Conservation (phyloP, 306 rosid genomes). For the Inga oerstediana region DNA sequence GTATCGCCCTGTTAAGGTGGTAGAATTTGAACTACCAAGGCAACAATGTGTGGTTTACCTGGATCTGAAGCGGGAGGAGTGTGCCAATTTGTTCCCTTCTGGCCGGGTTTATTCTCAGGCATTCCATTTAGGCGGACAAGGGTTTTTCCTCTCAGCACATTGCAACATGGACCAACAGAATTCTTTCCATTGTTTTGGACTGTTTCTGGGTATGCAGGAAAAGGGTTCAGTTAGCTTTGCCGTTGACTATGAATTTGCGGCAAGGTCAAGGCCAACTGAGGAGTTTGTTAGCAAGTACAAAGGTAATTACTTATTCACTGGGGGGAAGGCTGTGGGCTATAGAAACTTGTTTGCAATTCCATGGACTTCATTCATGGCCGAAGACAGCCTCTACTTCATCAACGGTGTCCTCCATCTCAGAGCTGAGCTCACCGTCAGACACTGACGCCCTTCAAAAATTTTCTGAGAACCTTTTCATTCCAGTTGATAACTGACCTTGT, state of each 20-base stretch:
- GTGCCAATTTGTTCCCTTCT: conserved; percentile 73
- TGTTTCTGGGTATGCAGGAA: conserved; percentile 97
- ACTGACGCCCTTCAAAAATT: conserved; percentile 36
- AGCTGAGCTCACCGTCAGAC: conserved; percentile 92
- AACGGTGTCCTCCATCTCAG: conserved; percentile 92
- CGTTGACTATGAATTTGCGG: conserved; percentile 94
- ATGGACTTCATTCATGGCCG: conserved; percentile 85
- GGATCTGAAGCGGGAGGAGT: conserved; percentile 94
- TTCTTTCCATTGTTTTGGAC: conserved; percentile 93
- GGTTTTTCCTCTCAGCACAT: conserved; percentile 95
- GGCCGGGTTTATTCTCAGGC: conserved; percentile 99
- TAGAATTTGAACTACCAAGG: conserved; percentile 90
- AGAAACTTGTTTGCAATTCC: conserved; percentile 85
- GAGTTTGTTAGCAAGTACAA: conserved; percentile 93
- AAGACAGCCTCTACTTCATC: conserved; percentile 82
- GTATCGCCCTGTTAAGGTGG: conserved; percentile 97
- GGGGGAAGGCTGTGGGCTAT: conserved; percentile 98
- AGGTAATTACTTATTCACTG: conserved; percentile 94
- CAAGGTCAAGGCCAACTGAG: conserved; percentile 75
- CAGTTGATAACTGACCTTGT: conserved; percentile 27
- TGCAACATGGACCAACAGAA: conserved; percentile 99
- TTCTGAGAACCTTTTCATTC: conserved; percentile 21
- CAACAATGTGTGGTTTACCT: conserved; percentile 94
- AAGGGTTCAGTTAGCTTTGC: conserved; percentile 92
- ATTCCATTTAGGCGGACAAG: conserved; percentile 97